Base-by-base conservation (phyloP, 805 yeast species). In the Lipomyces orientalis region DNA sequence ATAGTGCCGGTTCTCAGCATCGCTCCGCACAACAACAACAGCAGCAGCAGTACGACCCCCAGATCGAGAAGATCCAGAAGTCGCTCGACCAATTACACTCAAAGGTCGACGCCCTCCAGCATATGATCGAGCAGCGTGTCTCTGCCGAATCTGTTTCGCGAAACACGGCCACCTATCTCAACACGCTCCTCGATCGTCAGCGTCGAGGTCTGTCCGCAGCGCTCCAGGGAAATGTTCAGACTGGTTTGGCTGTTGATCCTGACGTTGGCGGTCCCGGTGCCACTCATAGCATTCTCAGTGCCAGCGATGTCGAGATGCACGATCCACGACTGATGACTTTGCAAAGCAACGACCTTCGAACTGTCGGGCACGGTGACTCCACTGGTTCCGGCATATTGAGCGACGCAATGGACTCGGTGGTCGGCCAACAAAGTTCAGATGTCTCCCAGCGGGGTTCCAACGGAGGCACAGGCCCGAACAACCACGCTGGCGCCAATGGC, bases 21-120 rank as follows among this genome's bases (percentile, higher is more conserved):
- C 74, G 70, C 54, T 64, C 58, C 54, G 65, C 66, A 58, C 68
- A 73, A 65, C 79, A 77, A 62, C 77, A 69, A 57, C 76, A 39
- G 76, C 78, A 19, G 74, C 69, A 61, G 72, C 66, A 68, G 73
- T 71, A 64, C 62, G 64, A 68, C 69, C 67, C 52, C 33, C 65
- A 68, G 51, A 54, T 66, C 22, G 69, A 65, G 34, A 57, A 62
- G 61, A 59, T 62, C 60, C 46, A 58, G 34, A 67, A 69, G 54
- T 75, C 74, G 58, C 73, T 68, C 57, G 75, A 66, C 43, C 75
- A 69, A 62, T 74, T 73, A 51, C 79, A 76, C 59, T 71, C 73
- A 35, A 72, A 66, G 64, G 75, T 68, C 64, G 75, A 74, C 34
- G 67, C 75, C 58, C 73, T 70, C 52, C 75, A 74, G 54, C 76